Percentiles rank a stretch among this genome's conserved stretches.
phyloP scores from a whole-genome alignment of 257 asterid genomes.

The Anisodus tanguticus region DNA sequence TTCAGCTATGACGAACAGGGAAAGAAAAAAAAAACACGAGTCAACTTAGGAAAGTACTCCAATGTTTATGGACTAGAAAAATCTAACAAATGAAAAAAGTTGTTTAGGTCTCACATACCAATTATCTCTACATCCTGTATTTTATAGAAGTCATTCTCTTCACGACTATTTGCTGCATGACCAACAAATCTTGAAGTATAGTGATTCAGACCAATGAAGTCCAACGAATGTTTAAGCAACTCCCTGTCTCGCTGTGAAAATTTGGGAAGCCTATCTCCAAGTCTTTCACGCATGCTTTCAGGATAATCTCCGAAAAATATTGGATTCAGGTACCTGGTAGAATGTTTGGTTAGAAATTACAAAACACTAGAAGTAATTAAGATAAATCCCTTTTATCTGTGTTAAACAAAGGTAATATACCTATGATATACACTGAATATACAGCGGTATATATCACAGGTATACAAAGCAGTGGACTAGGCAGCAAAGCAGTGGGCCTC shows the following conservation, averaged over 20 bases:
- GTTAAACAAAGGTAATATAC: too few relatives aligned
- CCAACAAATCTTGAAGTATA: constrained; percentile 57
- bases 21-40: not conserved
- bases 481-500: too few relatives aligned
- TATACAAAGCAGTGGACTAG: too few relatives aligned
- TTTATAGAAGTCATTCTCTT: constrained; percentile 50
- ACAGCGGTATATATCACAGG: too few relatives aligned
- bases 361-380: not conserved
- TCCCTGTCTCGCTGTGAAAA: constrained; percentile 53
- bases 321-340: constrained; percentile 59
- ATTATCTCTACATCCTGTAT: constrained; percentile 59
- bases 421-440: too few relatives aligned
- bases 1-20: constrained; percentile 44
- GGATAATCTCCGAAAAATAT: constrained; percentile 59
- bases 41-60: not conserved
- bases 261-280: constrained; percentile 54
- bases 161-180: constrained; percentile 42
- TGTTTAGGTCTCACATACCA: constrained; percentile 37
- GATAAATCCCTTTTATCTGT: not conserved
- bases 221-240: constrained; percentile 52
- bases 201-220: constrained; percentile 63
- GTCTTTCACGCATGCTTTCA: constrained; percentile 52
- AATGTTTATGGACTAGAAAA: constrained; percentile 4
- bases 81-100: constrained; percentile 1
- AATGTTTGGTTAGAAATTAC: not conserved